Conservation (phyloP, 1,284 basidiomycete genomes). For the Cutaneotrichosporon curvatum region DNA sequence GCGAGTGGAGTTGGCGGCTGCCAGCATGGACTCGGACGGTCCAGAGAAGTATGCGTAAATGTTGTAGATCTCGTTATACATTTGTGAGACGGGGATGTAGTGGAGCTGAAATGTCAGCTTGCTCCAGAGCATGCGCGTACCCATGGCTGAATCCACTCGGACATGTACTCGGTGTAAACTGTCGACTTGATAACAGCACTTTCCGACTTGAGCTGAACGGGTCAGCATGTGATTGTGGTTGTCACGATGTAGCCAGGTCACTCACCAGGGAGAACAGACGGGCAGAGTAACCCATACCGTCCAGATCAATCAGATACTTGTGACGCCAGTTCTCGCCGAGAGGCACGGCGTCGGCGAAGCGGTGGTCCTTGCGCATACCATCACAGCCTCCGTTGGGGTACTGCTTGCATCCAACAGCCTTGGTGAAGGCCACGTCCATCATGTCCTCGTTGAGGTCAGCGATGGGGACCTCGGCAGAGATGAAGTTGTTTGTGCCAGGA, state of each 20-base stretch:
- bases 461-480: constrained; percentile 59
- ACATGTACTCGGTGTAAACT: constrained; percentile 82
- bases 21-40: constrained; percentile 57
- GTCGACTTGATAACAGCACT: constrained; percentile 83
- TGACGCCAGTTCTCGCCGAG: constrained; percentile 83
- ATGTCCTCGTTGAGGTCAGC: constrained; percentile 65
- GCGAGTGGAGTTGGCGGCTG: constrained; percentile 49
- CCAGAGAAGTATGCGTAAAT: constrained; percentile 85
- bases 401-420: constrained; percentile 58
- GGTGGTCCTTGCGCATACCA: constrained; percentile 60
- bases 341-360: constrained; percentile 68
- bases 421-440: constrained; percentile 84
- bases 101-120: constrained; percentile 58
- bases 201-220: constrained; percentile 50
- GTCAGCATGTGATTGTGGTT: no score
- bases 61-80: constrained; percentile 85
- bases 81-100: constrained; percentile 78
- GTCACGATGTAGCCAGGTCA: no score
- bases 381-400: constrained; percentile 71
- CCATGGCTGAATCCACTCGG: constrained; percentile 53
- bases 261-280: constrained; percentile 76
- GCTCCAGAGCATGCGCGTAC: constrained; percentile 17
- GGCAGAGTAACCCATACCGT: constrained; percentile 91
- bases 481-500: constrained; percentile 53
- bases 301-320: constrained; percentile 84